A percentile compares a stretch with the other conserved stretches of the same genome.
These are phyloP conservation scores for Naganishia randhawae DNA, from an alignment of 768 basidiomycete genomes.

Conservation along the genomic window DNA sequence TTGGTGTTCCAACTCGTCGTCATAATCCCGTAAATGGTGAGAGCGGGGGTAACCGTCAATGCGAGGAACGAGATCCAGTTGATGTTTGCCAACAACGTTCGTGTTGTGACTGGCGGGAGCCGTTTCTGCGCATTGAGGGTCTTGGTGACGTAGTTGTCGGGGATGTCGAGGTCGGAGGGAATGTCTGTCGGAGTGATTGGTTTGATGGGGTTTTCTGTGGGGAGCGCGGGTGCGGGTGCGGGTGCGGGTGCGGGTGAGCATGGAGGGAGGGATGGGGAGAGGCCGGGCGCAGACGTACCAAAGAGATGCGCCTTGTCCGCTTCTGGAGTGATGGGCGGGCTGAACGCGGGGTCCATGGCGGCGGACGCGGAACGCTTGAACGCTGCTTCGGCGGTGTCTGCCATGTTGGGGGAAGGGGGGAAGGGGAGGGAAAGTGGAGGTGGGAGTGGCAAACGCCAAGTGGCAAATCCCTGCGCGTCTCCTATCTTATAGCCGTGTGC, in stretches of 20 bases:
- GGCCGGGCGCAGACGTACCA: neutral
- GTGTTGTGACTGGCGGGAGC: slow-evolving; percentile 65
- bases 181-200: slow-evolving; percentile 43
- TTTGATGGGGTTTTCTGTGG: too few species aligned
- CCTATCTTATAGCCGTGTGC: too few species aligned
- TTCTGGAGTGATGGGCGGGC: slow-evolving; percentile 40
- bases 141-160: slow-evolving; percentile 77
- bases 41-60: slow-evolving; percentile 67
- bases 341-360: slow-evolving; percentile 42
- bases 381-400: slow-evolving; percentile 24
- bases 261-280: neutral
- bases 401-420: slow-evolving; percentile 8
- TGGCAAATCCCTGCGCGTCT: too few species aligned
- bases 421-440: too few species aligned
- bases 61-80: slow-evolving; percentile 69
- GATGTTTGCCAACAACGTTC: slow-evolving; percentile 61
- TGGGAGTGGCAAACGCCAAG: too few species aligned
- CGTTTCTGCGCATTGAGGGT: slow-evolving; percentile 66
- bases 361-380: slow-evolving; percentile 28
- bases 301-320: slow-evolving; percentile 26
- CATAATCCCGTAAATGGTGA: slow-evolving; percentile 69
- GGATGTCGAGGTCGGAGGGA: slow-evolving; percentile 55
- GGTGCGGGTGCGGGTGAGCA: too few species aligned
- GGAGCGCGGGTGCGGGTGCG: too few species aligned
- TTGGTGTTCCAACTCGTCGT: slow-evolving; percentile 62